Evolutionary conservation across 1,284 basidiomycete species (phyloP).

Genomic region (Porphyrellus sp.): DNA sequence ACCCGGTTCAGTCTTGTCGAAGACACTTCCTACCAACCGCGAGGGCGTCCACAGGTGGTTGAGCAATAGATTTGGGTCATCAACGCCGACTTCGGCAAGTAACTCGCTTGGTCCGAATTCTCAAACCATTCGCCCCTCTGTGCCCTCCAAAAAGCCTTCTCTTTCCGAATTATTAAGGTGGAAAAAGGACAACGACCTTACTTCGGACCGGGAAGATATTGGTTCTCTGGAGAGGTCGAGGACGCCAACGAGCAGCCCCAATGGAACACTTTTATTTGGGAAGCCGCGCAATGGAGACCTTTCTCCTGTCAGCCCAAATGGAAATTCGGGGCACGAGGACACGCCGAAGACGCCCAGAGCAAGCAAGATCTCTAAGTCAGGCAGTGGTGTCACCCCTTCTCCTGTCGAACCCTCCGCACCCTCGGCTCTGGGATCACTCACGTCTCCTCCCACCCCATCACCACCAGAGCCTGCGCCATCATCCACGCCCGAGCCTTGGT

Average conservation of each 20-base stretch:
- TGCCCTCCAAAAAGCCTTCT: slow-evolving; percentile 55
- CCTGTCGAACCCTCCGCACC: slow-evolving; percentile 23
- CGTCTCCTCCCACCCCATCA: slow-evolving; percentile 43
- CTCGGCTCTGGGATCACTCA: slow-evolving; percentile 23
- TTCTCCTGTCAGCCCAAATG: slow-evolving; percentile 28
- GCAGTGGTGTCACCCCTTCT: slow-evolving; percentile 24
- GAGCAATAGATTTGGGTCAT: slow-evolving; percentile 47
- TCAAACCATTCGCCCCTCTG: slow-evolving; percentile 22
- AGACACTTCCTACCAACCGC: slow-evolving; percentile 55
- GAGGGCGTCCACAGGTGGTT: slow-evolving; percentile 78
- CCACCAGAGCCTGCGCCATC: slow-evolving; percentile 58
- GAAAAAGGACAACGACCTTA: slow-evolving; percentile 53
- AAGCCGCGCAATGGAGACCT: slow-evolving; percentile 24
- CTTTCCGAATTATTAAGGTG: slow-evolving; percentile 58
- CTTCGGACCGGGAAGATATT: slow-evolving; percentile 63
- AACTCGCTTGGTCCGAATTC: slow-evolving; percentile 31
- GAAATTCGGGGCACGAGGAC: slow-evolving; percentile 26
- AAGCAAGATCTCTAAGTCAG: slow-evolving; percentile 34
- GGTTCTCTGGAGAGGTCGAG: slow-evolving; percentile 41
- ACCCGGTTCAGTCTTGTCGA: slow-evolving; percentile 16
- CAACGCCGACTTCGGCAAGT: slow-evolving; percentile 41
- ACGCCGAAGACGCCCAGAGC: slow-evolving; percentile 31
- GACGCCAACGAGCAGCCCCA: slow-evolving; percentile 47
- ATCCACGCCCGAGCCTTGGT: slow-evolving; percentile 66
- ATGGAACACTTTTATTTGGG: slow-evolving; percentile 39